Conservation (phyloP, 768 basidiomycete species). For the Boletus rufocinnamomeus region DNA sequence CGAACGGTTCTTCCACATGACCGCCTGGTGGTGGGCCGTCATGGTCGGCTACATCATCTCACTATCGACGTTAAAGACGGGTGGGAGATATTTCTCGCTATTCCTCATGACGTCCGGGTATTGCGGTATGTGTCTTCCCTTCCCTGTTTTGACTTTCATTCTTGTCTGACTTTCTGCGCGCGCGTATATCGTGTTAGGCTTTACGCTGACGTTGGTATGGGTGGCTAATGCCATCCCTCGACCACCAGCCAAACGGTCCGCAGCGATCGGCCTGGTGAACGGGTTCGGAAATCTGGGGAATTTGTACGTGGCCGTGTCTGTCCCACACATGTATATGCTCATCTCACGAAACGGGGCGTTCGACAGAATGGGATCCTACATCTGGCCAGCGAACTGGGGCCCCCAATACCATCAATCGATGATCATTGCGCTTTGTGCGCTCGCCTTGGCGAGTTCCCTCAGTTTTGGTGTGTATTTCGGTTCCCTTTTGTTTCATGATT, state of each 20-base stretch:
- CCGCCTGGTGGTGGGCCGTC: conserved; percentile 58
- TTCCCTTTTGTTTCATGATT: background rate
- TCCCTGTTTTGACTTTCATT: background rate
- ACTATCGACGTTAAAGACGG: conserved; percentile 53
- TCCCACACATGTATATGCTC: background rate
- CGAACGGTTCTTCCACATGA: conserved; percentile 65
- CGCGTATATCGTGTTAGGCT: conserved; percentile 27
- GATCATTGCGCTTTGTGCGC: conserved; percentile 48
- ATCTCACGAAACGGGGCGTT: background rate
- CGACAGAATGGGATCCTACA: conserved; percentile 58
- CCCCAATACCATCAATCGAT: conserved; percentile 64
- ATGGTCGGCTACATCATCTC: conserved; percentile 64
- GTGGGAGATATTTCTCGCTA: conserved; percentile 58
- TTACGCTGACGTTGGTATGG: conserved; percentile 56
- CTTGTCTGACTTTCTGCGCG: background rate
- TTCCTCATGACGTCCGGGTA: conserved; percentile 66
- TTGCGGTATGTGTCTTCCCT: conserved; percentile 37
- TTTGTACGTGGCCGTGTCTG: conserved; percentile 45
- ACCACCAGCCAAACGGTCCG: conserved; percentile 55
- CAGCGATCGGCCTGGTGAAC: conserved; percentile 63
- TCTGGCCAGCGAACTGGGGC: conserved; percentile 62
- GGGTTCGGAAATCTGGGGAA: conserved; percentile 60
- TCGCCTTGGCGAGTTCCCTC: conserved; percentile 37
- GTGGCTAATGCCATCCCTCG: conserved; percentile 60
- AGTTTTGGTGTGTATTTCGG: conserved; percentile 36